These are phyloP conservation scores for Botrytis sinoallii DNA, from an alignment of 2,329 filamentous ascomycete genomes.

Conservation along the genomic window DNA sequence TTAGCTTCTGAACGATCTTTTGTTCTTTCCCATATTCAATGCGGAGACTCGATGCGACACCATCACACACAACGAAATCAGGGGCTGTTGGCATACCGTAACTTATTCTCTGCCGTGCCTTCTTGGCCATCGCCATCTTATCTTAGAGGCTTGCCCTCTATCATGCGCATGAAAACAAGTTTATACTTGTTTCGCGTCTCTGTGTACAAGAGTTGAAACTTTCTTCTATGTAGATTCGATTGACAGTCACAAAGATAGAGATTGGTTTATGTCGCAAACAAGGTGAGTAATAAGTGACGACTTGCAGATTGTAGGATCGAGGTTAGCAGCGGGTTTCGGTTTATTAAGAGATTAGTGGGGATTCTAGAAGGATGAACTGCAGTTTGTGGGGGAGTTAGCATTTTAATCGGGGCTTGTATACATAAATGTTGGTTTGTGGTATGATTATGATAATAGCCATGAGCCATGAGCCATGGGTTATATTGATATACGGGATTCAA, in stretches of 20 bases:
- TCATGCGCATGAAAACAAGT: neutral
- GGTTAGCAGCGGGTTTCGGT: slow-evolving; percentile 14
- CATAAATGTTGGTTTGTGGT: neutral
- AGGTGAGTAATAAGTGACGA: neutral
- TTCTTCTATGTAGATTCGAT: neutral
- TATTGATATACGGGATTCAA: neutral
- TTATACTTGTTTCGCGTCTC: neutral
- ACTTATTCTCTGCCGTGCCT: slow-evolving; percentile 67
- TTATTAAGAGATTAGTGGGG: slow-evolving; percentile 14
- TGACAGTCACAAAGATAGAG: neutral
- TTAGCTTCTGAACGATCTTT: slow-evolving; percentile 9
- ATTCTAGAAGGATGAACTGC: slow-evolving; percentile 19
- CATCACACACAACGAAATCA: neutral
- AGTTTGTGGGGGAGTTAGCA: slow-evolving; percentile 15
- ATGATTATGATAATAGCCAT: neutral
- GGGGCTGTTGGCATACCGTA: slow-evolving; percentile 51
- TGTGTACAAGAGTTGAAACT: neutral
- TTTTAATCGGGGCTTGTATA: slow-evolving; percentile 6
- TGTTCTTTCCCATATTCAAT: neutral
- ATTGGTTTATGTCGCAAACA: neutral
- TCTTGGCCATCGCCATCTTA: slow-evolving; percentile 55
- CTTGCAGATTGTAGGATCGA: neutral
- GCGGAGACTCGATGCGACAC: neutral
- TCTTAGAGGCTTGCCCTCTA: neutral
- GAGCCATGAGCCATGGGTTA: neutral